Base-by-base conservation (phyloP, 768 basidiomycete species). In the Paxillus rubicundulus region DNA sequence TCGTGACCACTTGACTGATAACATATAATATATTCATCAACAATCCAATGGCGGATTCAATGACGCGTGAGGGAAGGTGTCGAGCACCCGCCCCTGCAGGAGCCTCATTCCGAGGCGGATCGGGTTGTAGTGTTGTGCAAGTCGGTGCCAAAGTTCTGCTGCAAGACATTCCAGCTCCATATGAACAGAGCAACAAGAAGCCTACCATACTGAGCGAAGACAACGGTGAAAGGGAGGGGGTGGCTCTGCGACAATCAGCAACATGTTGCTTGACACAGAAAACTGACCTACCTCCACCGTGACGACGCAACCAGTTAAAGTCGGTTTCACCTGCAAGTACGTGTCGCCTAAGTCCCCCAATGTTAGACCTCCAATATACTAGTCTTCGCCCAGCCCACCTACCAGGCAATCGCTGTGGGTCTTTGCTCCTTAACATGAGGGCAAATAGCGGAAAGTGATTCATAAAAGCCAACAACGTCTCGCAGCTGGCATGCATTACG, bases 391-490 rank as follows among this genome's bases (percentile, higher is more conserved):
- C 9, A 21, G 16, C 36, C 24, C 37, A 50, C 65, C 3, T 38
- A 88, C 94, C 90, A 52, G 96, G 92, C 8, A 97, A 63, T 27
- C 96, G 77, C 60, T 79, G 77, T 1, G 92, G 85, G 63, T 96
- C 92, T 67, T 98, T 97, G 8, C 84, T 58, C 24, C 91, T 77
- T 28, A 98, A 66, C 79, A 95, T 84, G 27, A 98, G 67, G 0
- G 87, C 87, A 66, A 98, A 98, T 3, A 98, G 73, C 1, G 96
- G 94, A 57, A 97, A 97, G 57, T 92, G 86, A 56, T 97, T 95
- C 77, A 98, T 81, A 57, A 93, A 85, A 0, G 84, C 85, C 20
- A 94, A 72, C 2, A 78, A 68, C 0, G 81, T 82, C 58, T 89
- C 84, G 28, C 93, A 69, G 8, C 66, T 65, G 0, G 84, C 86